Conservation (phyloP, 768 basidiomycete species). For the Collybia sordida region DNA sequence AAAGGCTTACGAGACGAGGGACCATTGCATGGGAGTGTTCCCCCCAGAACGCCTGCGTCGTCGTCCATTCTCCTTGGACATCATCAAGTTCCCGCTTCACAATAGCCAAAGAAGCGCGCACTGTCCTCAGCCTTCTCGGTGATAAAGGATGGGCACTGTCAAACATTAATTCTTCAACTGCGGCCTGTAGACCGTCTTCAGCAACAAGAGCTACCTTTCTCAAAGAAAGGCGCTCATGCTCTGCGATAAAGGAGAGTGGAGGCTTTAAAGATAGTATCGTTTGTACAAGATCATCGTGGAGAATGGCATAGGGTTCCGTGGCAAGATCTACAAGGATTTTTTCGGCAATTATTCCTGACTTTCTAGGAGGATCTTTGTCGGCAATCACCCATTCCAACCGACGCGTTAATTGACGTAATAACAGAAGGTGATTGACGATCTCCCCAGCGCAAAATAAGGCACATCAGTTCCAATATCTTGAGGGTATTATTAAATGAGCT, state of each 20-base stretch:
- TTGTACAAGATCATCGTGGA: conserved; percentile 57
- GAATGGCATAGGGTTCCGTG: conserved; percentile 57
- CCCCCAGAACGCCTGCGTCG: conserved; percentile 60
- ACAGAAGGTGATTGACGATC: conserved; percentile 75
- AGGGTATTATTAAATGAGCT: conserved; percentile 8
- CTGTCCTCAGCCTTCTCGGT: conserved; percentile 48
- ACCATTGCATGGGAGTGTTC: conserved; percentile 58
- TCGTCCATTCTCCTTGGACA: conserved; percentile 54
- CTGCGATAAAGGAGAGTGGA: conserved; percentile 61
- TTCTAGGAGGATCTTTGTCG: conserved; percentile 59
- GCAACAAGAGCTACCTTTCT: conserved; percentile 65
- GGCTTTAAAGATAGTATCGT: conserved; percentile 58
- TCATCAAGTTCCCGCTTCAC: conserved; percentile 50
- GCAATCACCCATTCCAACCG: conserved; percentile 74
- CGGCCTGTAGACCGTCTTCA: conserved; percentile 63
- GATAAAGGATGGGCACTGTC: conserved; percentile 51
- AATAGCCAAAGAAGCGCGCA: conserved; percentile 65
- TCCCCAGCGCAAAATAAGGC: conserved; percentile 17
- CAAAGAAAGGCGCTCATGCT: conserved; percentile 57
- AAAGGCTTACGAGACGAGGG: conserved; percentile 53
- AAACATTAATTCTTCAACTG: conserved; percentile 59
- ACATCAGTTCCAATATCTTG: conserved; percentile 9
- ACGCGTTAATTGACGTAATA: conserved; percentile 69
- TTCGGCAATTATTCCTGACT: conserved; percentile 67
- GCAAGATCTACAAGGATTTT: conserved; percentile 62